Evolutionary conservation across 495 filamentous ascomycete genomes (phyloP).

Genomic region (Xylaria bambusicola): DNA sequence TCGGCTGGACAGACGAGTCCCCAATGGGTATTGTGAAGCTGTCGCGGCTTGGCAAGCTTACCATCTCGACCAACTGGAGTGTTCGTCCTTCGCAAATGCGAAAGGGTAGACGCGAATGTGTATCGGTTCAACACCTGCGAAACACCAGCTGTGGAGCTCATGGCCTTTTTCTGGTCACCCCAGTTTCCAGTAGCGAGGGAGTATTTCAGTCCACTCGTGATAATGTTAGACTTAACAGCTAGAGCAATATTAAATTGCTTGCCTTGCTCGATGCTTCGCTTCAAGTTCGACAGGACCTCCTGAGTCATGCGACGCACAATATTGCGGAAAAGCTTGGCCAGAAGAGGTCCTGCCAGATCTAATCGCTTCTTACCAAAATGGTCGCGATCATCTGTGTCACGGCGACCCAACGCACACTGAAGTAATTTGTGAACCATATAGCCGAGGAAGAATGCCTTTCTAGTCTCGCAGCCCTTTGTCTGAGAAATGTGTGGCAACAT

Average conservation of each 20-base stretch:
- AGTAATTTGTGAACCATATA: slow-evolving; percentile 98
- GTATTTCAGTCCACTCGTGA: slow-evolving; percentile 94
- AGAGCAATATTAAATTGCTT: slow-evolving; percentile 85
- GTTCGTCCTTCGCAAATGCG: slow-evolving; percentile 94
- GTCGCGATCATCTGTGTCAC: slow-evolving; percentile 94
- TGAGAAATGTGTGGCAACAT: slow-evolving; percentile 96
- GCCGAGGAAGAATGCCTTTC: slow-evolving; percentile 97
- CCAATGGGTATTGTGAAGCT: slow-evolving; percentile 99
- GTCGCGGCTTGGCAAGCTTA: slow-evolving; percentile 96
- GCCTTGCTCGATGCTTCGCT: slow-evolving; percentile 85
- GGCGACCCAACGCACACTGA: slow-evolving; percentile 84
- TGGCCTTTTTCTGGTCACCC: slow-evolving; percentile 99
- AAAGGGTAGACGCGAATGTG: slow-evolving; percentile 93
- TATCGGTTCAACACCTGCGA: slow-evolving; percentile 98
- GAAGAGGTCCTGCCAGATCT: slow-evolving; percentile 89
- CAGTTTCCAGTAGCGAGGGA: slow-evolving; percentile 98
- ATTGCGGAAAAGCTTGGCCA: slow-evolving; percentile 88
- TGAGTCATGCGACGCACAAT: slow-evolving; percentile 84
- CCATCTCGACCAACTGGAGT: slow-evolving; percentile 97
- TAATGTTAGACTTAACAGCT: slow-evolving; percentile 84
- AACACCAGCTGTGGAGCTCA: slow-evolving; percentile 89
- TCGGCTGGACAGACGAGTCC: slow-evolving; percentile 96
- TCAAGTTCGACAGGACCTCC: slow-evolving; percentile 86
- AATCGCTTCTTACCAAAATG: slow-evolving; percentile 99
- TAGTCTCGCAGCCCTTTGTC: slow-evolving; percentile 90